Conservation (phyloP, 2,329 filamentous ascomycete genomes). For the Colletotrichum higginsianum region DNA sequence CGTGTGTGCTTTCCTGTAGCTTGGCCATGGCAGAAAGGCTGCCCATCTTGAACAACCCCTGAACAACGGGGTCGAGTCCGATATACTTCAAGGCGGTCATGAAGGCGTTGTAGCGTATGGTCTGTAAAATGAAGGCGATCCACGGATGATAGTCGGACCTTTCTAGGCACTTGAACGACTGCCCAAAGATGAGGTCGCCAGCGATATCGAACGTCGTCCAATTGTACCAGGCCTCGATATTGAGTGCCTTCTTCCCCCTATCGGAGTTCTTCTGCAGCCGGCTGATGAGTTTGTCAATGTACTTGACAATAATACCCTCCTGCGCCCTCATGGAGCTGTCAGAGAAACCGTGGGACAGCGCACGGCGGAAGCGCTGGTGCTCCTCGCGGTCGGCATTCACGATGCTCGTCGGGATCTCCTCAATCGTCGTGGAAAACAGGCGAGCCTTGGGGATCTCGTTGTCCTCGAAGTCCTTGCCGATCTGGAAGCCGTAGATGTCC, state of each 20-base stretch:
- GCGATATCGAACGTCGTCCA: constrained; percentile 47
- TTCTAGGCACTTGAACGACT: constrained; percentile 48
- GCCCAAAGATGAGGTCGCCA: constrained; percentile 50
- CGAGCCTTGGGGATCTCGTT: constrained; percentile 29
- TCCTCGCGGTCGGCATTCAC: constrained; percentile 35
- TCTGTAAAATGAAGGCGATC: constrained; percentile 46
- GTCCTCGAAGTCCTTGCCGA: background rate
- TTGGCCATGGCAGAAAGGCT: constrained; percentile 8
- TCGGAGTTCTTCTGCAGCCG: constrained; percentile 29
- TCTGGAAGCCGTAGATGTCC: constrained; percentile 55
- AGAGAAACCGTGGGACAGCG: constrained; percentile 50
- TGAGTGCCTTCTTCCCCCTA: background rate
- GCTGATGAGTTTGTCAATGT: constrained; percentile 47
- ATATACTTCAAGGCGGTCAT: constrained; percentile 28
- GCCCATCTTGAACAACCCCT: constrained; percentile 19
- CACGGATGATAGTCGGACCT: constrained; percentile 47
- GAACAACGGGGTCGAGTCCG: constrained; percentile 1
- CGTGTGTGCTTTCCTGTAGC: background rate
- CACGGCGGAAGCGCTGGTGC: constrained; percentile 46
- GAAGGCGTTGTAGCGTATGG: constrained; percentile 12
- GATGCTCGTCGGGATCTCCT: constrained; percentile 7
- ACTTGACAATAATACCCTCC: constrained; percentile 47
- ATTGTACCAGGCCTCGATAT: constrained; percentile 31
- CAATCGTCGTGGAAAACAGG: constrained; percentile 1
- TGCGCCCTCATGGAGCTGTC: constrained; percentile 50